These are phyloP conservation scores for Exophiala sp. DNA, from an alignment of 2,329 filamentous ascomycete genomes.

Conservation along the genomic window DNA sequence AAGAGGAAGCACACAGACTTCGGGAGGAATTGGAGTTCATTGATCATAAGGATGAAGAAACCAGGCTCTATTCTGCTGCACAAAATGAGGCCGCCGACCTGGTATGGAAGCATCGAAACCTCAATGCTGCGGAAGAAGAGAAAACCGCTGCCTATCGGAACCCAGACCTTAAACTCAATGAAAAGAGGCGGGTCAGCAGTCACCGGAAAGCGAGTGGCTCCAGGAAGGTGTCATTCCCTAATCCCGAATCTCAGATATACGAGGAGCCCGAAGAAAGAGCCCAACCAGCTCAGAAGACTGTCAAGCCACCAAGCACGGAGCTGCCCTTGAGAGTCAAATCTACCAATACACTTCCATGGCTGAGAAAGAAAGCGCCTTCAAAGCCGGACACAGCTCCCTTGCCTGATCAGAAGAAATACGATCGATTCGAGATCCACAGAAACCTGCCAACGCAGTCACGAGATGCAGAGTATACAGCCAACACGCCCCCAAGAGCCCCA, in stretches of 20 bases:
- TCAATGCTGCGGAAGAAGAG: constrained; percentile 47
- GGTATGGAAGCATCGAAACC: constrained; percentile 61
- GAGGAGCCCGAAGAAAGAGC: constrained; percentile 68
- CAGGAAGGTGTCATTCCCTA: constrained; percentile 53
- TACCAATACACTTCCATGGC: constrained; percentile 58
- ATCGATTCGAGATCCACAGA: constrained; percentile 71
- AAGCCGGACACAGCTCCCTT: constrained; percentile 31
- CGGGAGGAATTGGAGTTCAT: constrained; percentile 57
- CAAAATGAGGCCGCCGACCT: constrained; percentile 62
- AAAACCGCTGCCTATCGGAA: constrained; percentile 47
- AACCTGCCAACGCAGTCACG: constrained; percentile 80
- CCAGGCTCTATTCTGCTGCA: constrained; percentile 53
- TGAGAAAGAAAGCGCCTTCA: constrained; percentile 40
- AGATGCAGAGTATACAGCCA: constrained; percentile 75
- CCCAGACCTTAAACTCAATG: constrained; percentile 35
- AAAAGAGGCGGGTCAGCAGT: constrained; percentile 20
- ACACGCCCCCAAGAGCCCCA: constrained; percentile 41
- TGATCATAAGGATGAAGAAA: constrained; percentile 54
- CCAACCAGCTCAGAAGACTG: not conserved
- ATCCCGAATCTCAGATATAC: constrained; percentile 67
- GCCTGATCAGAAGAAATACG: constrained; percentile 45
- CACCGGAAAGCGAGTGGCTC: constrained; percentile 38
- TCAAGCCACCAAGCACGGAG: constrained; percentile 29
- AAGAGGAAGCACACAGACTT: constrained; percentile 55
- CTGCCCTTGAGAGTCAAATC: constrained; percentile 57